These are phyloP conservation scores for Erodium chrysanthum DNA, from an alignment of 441 rosid species.

Conservation along the genomic window DNA sequence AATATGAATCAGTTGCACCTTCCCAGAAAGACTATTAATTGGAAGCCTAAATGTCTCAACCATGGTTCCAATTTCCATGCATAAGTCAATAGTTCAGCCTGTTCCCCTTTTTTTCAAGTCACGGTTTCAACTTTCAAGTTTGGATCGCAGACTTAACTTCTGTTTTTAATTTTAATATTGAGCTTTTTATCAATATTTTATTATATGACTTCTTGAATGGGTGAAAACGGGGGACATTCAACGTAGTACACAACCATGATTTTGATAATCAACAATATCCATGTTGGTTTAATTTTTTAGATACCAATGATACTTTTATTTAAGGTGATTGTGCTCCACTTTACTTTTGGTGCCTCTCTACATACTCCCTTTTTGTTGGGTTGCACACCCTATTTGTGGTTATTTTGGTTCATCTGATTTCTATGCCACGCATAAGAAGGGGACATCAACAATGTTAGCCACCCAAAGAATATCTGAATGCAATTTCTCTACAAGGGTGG, in stretches of 20 bases:
- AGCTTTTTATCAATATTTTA: neutral
- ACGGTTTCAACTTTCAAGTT: neutral
- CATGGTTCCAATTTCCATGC: neutral
- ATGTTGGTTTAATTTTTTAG: neutral
- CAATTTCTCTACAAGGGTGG: neutral
- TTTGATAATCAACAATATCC: neutral
- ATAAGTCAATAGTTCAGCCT: neutral
- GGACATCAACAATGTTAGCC: slow-evolving; percentile 9
- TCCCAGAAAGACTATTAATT: neutral
- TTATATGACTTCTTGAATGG: neutral
- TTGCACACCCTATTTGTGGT: neutral
- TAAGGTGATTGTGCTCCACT: neutral
- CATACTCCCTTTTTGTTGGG: neutral
- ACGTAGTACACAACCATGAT: neutral
- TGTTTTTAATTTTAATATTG: neutral
- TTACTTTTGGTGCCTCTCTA: neutral
- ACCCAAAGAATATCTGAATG: slow-evolving; percentile 9
- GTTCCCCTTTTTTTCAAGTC: neutral
- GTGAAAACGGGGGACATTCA: neutral
- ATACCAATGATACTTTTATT: neutral
- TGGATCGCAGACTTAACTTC: neutral
- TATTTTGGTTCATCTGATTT: slow-evolving; percentile 3
- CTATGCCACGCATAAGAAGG: neutral
- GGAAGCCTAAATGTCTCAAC: neutral
- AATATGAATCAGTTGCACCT: neutral